A percentile compares a stretch with the other conserved stretches of the same genome.
Conservation (phyloP, 164 flowering plant species). For the Tetrastigma voinierianum region DNA sequence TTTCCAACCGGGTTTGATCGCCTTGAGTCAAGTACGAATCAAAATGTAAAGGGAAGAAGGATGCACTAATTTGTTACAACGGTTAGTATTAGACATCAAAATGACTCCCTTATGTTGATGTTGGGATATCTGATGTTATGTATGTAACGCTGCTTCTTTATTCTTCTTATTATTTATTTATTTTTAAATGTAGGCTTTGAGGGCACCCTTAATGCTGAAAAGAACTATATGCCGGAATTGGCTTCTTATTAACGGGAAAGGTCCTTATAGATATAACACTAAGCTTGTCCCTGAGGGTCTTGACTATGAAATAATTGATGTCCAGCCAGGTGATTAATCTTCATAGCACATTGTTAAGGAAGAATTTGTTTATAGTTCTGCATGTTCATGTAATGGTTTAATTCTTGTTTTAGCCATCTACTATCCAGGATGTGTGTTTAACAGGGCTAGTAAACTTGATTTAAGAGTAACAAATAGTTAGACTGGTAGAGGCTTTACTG, state of each 20-base stretch:
- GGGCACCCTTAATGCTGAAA: conserved; percentile 73
- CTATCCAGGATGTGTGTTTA: no score
- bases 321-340: conserved; percentile 68
- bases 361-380: neutral
- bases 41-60: no score
- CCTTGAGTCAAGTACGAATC: no score
- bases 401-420: neutral
- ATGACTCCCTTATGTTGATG: neutral
- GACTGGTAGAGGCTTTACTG: neutral
- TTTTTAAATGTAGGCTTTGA: conserved; percentile 53
- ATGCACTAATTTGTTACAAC: no score
- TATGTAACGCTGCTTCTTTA: neutral
- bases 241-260: conserved; percentile 93
- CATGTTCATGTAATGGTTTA: neutral
- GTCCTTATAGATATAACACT: conserved; percentile 81
- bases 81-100: no score
- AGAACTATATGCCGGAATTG: conserved; percentile 95
- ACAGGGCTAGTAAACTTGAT: neutral
- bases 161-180: no score
- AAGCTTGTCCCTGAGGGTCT: conserved; percentile 88
- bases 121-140: neutral
- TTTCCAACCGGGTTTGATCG: no score
- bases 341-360: neutral
- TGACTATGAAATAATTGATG: conserved; percentile 68
- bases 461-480: neutral